Percentiles rank a stretch among this genome's conserved stretches.
These are phyloP conservation scores for Lepidopterella palustris DNA, from an alignment of 495 filamentous ascomycete species.

Conservation along the genomic window DNA sequence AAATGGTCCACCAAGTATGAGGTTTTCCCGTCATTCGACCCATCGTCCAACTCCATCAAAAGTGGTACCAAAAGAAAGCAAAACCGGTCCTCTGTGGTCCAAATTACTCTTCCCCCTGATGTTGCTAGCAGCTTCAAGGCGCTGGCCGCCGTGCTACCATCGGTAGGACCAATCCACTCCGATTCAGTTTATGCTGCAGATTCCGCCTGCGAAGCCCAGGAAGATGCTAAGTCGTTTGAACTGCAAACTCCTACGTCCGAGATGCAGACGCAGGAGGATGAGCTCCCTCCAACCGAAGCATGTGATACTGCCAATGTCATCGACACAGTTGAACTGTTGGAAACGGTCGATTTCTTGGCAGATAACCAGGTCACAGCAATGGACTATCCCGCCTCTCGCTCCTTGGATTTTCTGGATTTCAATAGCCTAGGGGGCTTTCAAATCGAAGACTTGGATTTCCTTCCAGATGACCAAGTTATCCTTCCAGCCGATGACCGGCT, in stretches of 20 bases:
- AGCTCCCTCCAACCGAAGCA: no score
- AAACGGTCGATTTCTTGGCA: neutral
- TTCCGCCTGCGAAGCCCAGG: neutral
- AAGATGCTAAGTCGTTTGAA: neutral
- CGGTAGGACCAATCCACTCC: neutral
- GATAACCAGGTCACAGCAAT: neutral
- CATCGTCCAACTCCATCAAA: no score
- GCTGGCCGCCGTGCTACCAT: constrained; percentile 19
- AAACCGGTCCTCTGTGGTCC: neutral
- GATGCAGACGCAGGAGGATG: no score
- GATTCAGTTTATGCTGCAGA: neutral
- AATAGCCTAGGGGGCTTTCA: neutral
- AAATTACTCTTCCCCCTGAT: constrained; percentile 13
- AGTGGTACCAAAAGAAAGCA: no score
- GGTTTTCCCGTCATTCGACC: constrained; percentile 26
- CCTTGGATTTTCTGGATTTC: neutral
- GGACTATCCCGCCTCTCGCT: no score
- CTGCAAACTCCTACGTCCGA: no score
- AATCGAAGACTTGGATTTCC: constrained; percentile 1
- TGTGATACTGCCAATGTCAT: neutral
- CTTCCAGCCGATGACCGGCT: neutral
- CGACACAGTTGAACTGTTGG: neutral
- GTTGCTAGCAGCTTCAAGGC: constrained; percentile 21
- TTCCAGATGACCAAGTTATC: neutral
- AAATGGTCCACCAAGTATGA: constrained; percentile 52